Evolutionary conservation across 2,329 filamentous ascomycete genomes (phyloP).

Genomic region (Sclerotiophoma versabilis): DNA sequence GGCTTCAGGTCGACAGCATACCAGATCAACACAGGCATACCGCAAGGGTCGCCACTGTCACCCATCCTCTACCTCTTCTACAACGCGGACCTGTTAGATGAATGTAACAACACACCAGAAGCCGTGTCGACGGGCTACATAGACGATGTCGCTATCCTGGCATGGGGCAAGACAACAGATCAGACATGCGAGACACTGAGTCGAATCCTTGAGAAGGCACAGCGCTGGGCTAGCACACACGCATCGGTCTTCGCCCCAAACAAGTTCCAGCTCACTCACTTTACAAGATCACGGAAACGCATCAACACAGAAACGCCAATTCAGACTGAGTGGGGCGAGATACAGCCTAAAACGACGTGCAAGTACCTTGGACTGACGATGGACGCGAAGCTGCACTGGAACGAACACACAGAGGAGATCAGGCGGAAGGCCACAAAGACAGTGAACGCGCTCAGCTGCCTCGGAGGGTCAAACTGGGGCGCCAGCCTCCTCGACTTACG

Average conservation of each 20-base stretch:
- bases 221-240: conserved; percentile 33
- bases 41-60: conserved; percentile 40
- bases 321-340: conserved; percentile 26
- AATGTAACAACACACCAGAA: neutral
- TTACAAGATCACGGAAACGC: conserved; percentile 12
- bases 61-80: conserved; percentile 47
- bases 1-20: conserved; percentile 19
- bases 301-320: conserved; percentile 18
- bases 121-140: neutral
- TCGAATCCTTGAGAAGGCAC: conserved; percentile 19
- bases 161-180: neutral
- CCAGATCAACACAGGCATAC: conserved; percentile 32
- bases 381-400: neutral
- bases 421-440: neutral
- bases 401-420: neutral
- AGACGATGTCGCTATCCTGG: neutral
- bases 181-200: neutral
- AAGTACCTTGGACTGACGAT: conserved; percentile 8
- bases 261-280: conserved; percentile 35
- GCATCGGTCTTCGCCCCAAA: conserved; percentile 36
- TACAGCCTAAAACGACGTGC: conserved; percentile 14
- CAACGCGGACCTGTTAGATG: conserved; percentile 39
- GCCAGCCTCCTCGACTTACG: conserved; percentile 23
- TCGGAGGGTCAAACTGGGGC: conserved; percentile 26
- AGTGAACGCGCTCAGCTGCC: conserved; percentile 13